These are phyloP conservation scores for Mimosa bimucronata DNA, from an alignment of 306 rosid species.

Conservation along the genomic window DNA sequence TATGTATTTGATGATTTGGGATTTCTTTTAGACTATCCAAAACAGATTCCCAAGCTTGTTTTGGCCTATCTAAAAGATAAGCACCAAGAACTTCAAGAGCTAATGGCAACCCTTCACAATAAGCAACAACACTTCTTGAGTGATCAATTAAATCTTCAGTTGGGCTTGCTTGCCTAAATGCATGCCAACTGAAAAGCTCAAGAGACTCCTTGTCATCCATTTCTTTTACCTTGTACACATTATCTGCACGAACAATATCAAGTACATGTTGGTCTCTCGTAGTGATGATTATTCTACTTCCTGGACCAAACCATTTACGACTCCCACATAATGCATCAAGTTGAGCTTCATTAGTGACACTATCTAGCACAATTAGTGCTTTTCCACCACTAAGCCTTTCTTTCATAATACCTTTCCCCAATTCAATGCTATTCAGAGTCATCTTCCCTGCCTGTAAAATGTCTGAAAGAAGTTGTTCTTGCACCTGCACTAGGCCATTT, in stretches of 20 bases:
- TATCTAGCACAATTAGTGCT: neutral
- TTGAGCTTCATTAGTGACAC: neutral
- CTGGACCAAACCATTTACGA: neutral
- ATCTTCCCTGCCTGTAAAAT: neutral
- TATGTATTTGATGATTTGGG: neutral
- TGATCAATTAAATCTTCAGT: neutral
- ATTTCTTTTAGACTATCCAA: neutral
- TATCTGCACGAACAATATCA: neutral
- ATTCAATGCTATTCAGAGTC: neutral
- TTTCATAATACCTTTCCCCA: neutral
- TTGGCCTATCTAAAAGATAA: neutral
- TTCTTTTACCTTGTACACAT: neutral
- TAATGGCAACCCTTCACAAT: neutral
- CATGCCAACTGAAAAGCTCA: neutral
- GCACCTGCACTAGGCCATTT: neutral
- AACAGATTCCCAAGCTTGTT: neutral
- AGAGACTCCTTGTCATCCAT: neutral
- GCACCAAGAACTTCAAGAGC: neutral
- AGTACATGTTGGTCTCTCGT: neutral
- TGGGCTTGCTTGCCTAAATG: neutral
- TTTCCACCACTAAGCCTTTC: neutral
- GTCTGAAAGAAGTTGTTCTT: constrained; percentile 2
- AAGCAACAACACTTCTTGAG: neutral
- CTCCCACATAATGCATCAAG: neutral
- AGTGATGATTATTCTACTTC: constrained; percentile 1